These are phyloP conservation scores for Candida sp. DNA, from an alignment of 1,139 yeast genomes.

Conservation along the genomic window DNA sequence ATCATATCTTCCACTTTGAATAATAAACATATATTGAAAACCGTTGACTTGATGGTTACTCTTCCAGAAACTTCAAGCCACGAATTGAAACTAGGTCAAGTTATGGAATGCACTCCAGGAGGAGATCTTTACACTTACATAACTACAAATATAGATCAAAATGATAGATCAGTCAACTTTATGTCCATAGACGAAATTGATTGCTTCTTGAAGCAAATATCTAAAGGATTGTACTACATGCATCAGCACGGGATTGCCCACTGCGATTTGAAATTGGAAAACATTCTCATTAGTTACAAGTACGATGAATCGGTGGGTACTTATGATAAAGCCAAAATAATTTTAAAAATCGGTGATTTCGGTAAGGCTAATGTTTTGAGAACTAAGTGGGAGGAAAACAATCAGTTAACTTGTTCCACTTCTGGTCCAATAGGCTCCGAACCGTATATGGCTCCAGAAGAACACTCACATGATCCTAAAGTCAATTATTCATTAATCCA, in stretches of 20 bases:
- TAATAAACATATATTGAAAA: slow-evolving; percentile 65
- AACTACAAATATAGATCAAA: slow-evolving; percentile 15
- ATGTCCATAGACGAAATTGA: slow-evolving; percentile 56
- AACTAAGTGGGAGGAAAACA: slow-evolving; percentile 61
- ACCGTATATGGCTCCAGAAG: slow-evolving; percentile 76
- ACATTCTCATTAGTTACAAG: slow-evolving; percentile 38
- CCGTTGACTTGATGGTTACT: slow-evolving; percentile 61
- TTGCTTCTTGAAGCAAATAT: slow-evolving; percentile 65
- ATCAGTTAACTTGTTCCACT: slow-evolving; percentile 47
- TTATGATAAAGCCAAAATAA: slow-evolving; percentile 24
- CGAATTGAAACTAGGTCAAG: slow-evolving; percentile 59
- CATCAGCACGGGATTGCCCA: slow-evolving; percentile 76
- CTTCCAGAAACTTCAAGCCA: slow-evolving; percentile 7
- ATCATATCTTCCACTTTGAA: slow-evolving; percentile 68
- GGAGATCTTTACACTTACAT: slow-evolving; percentile 59
- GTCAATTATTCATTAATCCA: slow-evolving; percentile 54
- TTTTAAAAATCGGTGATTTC: slow-evolving; percentile 61
- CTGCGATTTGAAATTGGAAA: slow-evolving; percentile 72
- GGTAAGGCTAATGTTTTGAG: slow-evolving; percentile 78
- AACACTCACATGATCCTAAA: slow-evolving; percentile 23
- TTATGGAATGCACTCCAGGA: slow-evolving; percentile 76
- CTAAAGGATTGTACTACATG: slow-evolving; percentile 63
- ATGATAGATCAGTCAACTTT: slow-evolving; percentile 9
- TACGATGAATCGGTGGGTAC: slow-evolving; percentile 15
- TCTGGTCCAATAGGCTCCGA: slow-evolving; percentile 72